These are phyloP conservation scores for Wickerhamiella spandovensis DNA, from an alignment of 805 yeast genomes.

Conservation along the genomic window DNA sequence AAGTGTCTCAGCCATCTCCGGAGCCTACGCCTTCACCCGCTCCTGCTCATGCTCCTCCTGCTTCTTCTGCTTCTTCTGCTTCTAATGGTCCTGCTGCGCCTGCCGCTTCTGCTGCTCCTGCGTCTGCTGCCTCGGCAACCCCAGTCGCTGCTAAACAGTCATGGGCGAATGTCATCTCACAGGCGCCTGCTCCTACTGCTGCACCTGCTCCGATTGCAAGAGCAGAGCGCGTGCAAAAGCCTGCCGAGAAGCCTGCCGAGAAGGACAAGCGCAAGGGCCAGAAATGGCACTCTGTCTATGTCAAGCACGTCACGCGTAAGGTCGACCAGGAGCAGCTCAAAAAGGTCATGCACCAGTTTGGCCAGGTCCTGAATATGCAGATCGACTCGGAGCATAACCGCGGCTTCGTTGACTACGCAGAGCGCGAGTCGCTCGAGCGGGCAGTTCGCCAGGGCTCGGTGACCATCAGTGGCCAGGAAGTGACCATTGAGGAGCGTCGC, in stretches of 20 bases:
- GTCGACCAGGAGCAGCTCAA: slow-evolving; percentile 20
- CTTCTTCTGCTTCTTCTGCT: background rate
- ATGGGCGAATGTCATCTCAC: background rate
- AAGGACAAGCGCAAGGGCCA: background rate
- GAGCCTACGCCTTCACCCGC: too few relatives aligned
- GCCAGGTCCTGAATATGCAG: slow-evolving; percentile 20
- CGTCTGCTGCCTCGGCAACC: background rate
- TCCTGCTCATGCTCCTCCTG: background rate
- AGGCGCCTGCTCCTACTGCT: slow-evolving; percentile 1
- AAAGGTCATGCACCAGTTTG: slow-evolving; percentile 22
- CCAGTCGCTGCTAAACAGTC: slow-evolving; percentile 6
- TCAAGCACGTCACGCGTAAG: slow-evolving; percentile 22
- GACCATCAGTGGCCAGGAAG: slow-evolving; percentile 9
- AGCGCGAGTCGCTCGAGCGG: slow-evolving; percentile 19
- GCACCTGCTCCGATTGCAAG: background rate
- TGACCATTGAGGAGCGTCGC: slow-evolving; percentile 21
- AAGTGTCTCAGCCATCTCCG: too few relatives aligned
- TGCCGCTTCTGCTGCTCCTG: background rate
- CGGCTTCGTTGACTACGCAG: slow-evolving; percentile 27
- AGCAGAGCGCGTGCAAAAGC: slow-evolving; percentile 2
- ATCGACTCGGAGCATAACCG: slow-evolving; percentile 22
- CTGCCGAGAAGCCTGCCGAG: background rate
- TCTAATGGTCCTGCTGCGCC: background rate
- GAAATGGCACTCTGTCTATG: slow-evolving; percentile 23
- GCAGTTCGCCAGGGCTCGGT: slow-evolving; percentile 23